phyloP scores from a whole-genome alignment of 1,284 basidiomycete species.

The Leccinum subrobustum region DNA sequence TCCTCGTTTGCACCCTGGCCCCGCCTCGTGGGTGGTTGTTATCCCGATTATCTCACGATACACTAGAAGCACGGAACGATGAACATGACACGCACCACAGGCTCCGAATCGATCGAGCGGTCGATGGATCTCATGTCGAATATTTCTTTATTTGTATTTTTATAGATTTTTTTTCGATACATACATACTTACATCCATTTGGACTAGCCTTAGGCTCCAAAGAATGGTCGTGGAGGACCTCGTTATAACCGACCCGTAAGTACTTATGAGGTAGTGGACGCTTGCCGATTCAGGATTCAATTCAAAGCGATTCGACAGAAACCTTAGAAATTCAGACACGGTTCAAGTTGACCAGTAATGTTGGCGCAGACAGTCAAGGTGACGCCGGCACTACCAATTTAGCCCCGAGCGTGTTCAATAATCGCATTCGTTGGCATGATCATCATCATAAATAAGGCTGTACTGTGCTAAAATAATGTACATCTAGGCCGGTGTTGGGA shows the following conservation, averaged over 20 bases:
- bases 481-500: not conserved
- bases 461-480: not conserved
- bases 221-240: not conserved
- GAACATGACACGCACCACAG: not conserved
- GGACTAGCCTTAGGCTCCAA: not conserved
- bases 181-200: not conserved
- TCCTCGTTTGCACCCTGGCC: not conserved
- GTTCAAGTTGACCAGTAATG: not conserved
- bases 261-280: not conserved
- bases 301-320: not conserved
- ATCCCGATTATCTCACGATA: not conserved
- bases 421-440: not conserved
- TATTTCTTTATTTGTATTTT: not conserved
- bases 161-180: not conserved
- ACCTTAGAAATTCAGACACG: not conserved
- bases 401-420: not conserved
- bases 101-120: not conserved
- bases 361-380: not conserved
- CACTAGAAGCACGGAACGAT: not conserved
- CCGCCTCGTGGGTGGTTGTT: constrained; percentile 1
- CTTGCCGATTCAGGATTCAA: not conserved
- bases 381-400: not conserved
- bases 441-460: not conserved
- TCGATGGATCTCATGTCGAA: not conserved
- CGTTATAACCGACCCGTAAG: not conserved